phyloP scores from a whole-genome alignment of 208 protist genomes.

The Tetramitus jugosus region DNA sequence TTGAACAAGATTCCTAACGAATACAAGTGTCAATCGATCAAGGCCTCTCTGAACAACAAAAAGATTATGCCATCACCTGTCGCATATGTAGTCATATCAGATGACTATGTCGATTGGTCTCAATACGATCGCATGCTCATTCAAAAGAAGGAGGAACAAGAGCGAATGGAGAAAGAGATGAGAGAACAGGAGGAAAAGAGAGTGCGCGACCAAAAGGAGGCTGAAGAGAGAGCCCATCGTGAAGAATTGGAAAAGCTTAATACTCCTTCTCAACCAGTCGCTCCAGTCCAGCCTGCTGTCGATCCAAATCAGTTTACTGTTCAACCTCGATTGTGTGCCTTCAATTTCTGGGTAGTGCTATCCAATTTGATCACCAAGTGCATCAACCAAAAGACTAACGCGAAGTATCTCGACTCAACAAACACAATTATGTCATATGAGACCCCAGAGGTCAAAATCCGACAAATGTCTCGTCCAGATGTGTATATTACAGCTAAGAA shows the following conservation, averaged over 20 bases:
- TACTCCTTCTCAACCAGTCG: no score
- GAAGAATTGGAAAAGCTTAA: no score
- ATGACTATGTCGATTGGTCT: not conserved
- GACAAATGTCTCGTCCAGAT: not conserved
- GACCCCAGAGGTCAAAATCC: not conserved
- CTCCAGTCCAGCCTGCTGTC: no score
- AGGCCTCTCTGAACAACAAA: not conserved
- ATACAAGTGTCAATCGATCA: no score
- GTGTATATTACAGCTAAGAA: not conserved
- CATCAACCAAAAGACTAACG: not conserved
- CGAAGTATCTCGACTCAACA: not conserved
- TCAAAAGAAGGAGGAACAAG: not conserved
- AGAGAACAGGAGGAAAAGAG: not conserved
- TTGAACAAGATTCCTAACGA: no score
- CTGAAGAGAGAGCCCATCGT: no score
- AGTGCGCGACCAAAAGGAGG: constrained; percentile 6
- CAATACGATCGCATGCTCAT: not conserved
- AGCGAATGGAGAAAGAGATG: constrained; percentile 12
- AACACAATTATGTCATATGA: not conserved
- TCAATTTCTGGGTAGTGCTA: constrained; percentile 12
- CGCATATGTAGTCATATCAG: constrained; percentile 12
- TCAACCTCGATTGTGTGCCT: not conserved
- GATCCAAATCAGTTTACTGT: constrained; percentile 9
- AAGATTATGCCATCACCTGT: not conserved
- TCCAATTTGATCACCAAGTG: not conserved